phyloP scores from a whole-genome alignment of 805 yeast species.

The Zygosaccharomyces lentus region DNA sequence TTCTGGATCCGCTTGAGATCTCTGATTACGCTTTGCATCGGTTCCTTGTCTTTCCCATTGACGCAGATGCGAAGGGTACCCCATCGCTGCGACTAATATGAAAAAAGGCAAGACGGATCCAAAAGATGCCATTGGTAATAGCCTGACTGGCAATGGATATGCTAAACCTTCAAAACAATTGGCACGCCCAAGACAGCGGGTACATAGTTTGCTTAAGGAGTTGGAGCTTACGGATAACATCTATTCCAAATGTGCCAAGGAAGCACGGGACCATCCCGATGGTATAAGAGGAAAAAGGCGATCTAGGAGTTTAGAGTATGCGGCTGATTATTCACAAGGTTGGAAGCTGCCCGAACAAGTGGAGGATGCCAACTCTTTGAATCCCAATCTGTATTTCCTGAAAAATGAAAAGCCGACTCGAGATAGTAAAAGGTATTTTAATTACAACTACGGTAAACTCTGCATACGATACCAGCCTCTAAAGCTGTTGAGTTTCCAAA shows the following conservation, averaged over 20 bases:
- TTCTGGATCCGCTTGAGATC: too few species aligned
- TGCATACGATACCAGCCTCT: slow-evolving; percentile 27
- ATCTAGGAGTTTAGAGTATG: not conserved
- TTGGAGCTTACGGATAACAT: slow-evolving; percentile 26
- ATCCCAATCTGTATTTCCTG: slow-evolving; percentile 24
- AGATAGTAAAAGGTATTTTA: not conserved
- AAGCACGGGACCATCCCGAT: slow-evolving; percentile 8
- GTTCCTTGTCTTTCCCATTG: not conserved
- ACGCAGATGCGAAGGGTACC: slow-evolving; percentile 3
- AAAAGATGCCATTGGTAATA: not conserved
- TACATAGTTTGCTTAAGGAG: slow-evolving; percentile 16
- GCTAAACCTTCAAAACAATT: not conserved
- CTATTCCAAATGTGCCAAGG: slow-evolving; percentile 20
- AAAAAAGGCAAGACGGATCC: slow-evolving; percentile 3
- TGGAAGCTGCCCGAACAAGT: slow-evolving; percentile 15
- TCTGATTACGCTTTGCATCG: not conserved
- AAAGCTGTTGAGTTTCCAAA: slow-evolving; percentile 23
- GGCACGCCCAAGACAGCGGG: slow-evolving; percentile 1
- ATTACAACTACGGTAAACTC: slow-evolving; percentile 16
- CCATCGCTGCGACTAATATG: slow-evolving; percentile 2
- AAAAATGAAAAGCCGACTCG: slow-evolving; percentile 9
- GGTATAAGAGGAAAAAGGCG: slow-evolving; percentile 9
- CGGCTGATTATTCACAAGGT: not conserved
- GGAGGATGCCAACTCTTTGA: slow-evolving; percentile 23
- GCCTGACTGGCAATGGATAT: not conserved